Percentiles rank a stretch among this genome's conserved stretches.
These are phyloP conservation scores for Cladobotryum protrusum DNA, from an alignment of 2,329 filamentous ascomycete species.

Conservation along the genomic window DNA sequence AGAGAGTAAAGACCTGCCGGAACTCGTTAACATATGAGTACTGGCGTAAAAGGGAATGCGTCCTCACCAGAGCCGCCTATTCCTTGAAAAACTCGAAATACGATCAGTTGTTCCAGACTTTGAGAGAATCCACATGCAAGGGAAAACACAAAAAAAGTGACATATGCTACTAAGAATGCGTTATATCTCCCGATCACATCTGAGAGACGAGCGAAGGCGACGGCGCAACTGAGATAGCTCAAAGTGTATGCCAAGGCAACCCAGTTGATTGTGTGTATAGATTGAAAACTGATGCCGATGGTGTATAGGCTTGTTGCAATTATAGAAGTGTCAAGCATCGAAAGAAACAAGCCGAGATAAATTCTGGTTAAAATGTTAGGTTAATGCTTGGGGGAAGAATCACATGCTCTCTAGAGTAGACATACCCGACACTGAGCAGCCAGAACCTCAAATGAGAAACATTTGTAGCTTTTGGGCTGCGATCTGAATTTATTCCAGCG, in stretches of 20 bases:
- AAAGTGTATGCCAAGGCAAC: slow-evolving; percentile 51
- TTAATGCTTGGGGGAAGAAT: neutral
- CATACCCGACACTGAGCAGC: slow-evolving; percentile 28
- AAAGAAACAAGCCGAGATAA: slow-evolving; percentile 48
- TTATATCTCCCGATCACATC: slow-evolving; percentile 49
- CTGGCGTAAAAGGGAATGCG: neutral
- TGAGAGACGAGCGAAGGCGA: slow-evolving; percentile 48
- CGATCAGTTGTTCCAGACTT: slow-evolving; percentile 38
- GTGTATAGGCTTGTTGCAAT: slow-evolving; percentile 52
- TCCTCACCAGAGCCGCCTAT: slow-evolving; percentile 43
- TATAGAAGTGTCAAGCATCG: slow-evolving; percentile 54
- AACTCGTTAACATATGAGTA: neutral
- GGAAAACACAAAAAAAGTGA: slow-evolving; percentile 52
- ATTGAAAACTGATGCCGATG: slow-evolving; percentile 47
- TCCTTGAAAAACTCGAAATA: slow-evolving; percentile 44
- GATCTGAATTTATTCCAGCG: neutral
- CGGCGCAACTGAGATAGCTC: slow-evolving; percentile 50
- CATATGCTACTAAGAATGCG: slow-evolving; percentile 44
- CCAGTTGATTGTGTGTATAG: slow-evolving; percentile 43
- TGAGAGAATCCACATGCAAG: slow-evolving; percentile 42
- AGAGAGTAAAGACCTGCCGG: slow-evolving; percentile 44
- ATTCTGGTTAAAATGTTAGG: slow-evolving; percentile 30
- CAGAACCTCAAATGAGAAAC: slow-evolving; percentile 29
- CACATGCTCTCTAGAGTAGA: neutral
- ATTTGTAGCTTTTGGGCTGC: slow-evolving; percentile 2